Conservation (phyloP, 1,139 yeast species). For the Sugiyamaella castrensis region DNA sequence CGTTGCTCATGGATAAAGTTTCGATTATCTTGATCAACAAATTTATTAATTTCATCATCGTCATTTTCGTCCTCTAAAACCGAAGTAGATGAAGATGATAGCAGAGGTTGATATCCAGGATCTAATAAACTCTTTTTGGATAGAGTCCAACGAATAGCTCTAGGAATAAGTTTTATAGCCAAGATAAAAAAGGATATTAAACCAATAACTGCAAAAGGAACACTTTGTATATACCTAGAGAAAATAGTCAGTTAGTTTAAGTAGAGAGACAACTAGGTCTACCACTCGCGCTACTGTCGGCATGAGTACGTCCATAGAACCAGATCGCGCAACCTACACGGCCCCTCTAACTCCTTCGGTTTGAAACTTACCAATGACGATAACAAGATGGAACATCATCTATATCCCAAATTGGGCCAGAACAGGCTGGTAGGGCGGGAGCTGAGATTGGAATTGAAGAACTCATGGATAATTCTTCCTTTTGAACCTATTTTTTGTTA, state of each 20-base stretch:
- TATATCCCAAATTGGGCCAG: slow-evolving; percentile 30
- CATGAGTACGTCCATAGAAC: too few species aligned
- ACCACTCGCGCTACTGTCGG: too few species aligned
- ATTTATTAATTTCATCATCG: slow-evolving; percentile 13
- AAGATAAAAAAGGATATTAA: slow-evolving; percentile 22
- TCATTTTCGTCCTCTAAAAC: slow-evolving; percentile 15
- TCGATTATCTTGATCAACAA: slow-evolving; percentile 19
- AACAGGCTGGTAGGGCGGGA: slow-evolving; percentile 11
- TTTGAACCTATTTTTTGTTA: too few species aligned
- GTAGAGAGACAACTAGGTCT: too few species aligned
- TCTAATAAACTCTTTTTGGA: slow-evolving; percentile 16
- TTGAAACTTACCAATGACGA: slow-evolving; percentile 30
- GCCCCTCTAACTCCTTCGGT: too few species aligned
- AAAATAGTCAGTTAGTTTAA: background rate
- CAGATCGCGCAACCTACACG: background rate
- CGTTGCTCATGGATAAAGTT: slow-evolving; percentile 19
- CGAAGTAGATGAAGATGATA: slow-evolving; percentile 14
- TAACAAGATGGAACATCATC: slow-evolving; percentile 33
- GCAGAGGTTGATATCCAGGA: slow-evolving; percentile 27
- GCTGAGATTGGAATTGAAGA: too few species aligned
- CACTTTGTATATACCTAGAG: slow-evolving; percentile 28
- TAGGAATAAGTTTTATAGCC: slow-evolving; percentile 22
- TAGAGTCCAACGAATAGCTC: slow-evolving; percentile 11
- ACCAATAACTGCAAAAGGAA: slow-evolving; percentile 24
- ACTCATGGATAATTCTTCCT: too few species aligned